These are phyloP conservation scores for Mycosphaerella sp. DNA, from an alignment of 2,329 filamentous ascomycete species.

Conservation along the genomic window DNA sequence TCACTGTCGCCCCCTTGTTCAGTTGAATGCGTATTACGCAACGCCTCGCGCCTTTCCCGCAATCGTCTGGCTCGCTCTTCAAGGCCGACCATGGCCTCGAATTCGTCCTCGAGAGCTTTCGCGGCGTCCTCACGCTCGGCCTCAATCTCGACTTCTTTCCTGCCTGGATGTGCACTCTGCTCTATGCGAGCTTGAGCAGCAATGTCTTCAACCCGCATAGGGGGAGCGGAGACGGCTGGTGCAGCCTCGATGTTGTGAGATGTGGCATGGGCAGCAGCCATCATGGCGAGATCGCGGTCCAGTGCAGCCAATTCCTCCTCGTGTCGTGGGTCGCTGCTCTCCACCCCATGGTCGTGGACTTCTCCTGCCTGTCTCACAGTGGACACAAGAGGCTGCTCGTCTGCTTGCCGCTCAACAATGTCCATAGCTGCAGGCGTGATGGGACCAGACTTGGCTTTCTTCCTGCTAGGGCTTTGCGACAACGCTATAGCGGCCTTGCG, in stretches of 20 bases:
- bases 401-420: conserved; percentile 9
- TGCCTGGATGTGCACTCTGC: conserved; percentile 38
- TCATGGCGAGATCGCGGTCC: conserved; percentile 65
- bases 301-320: conserved; percentile 59
- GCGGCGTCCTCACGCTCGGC: conserved; percentile 45
- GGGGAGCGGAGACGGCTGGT: conserved; percentile 40
- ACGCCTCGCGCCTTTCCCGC: conserved; percentile 41
- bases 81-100: conserved; percentile 46
- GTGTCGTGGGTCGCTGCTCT: conserved; percentile 18
- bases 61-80: conserved; percentile 42
- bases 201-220: conserved; percentile 43
- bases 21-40: conserved; percentile 24
- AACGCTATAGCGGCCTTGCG: conserved; percentile 44
- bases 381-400: conserved; percentile 21
- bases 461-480: conserved; percentile 17
- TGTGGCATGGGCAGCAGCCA: conserved; percentile 21
- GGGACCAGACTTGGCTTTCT: conserved; percentile 19
- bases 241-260: conserved; percentile 1
- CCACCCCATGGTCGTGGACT: not conserved
- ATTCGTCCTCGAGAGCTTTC: conserved; percentile 42
- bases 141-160: conserved; percentile 41
- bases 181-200: conserved; percentile 43
- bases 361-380: conserved; percentile 28
- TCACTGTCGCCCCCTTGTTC: not conserved
- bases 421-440: not conserved